Conservation (phyloP, 192 early-diverging fungal genomes). For the Backusella morwellensis region DNA sequence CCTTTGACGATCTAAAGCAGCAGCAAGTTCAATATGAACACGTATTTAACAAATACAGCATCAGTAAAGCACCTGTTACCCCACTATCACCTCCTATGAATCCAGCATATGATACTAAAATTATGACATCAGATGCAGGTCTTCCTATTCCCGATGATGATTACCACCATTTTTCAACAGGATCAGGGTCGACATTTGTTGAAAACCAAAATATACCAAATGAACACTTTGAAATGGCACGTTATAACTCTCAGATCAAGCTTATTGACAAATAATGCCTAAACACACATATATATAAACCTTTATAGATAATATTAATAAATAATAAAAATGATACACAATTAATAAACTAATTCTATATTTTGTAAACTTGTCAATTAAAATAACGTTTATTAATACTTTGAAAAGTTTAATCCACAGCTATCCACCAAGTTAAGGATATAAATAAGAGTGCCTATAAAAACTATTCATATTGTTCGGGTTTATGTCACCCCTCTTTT, state of each 20-base stretch:
- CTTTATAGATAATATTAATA: not conserved
- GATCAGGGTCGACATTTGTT: not conserved
- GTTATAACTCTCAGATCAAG: not conserved
- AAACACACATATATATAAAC: not conserved
- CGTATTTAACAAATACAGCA: not conserved
- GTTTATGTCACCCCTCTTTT: not conserved
- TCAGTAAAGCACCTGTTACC: not conserved
- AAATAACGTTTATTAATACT: not conserved
- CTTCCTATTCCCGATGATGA: not conserved
- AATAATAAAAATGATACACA: not conserved
- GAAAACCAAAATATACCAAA: not conserved
- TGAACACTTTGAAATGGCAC: not conserved
- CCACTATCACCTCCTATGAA: not conserved
- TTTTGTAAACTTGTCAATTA: not conserved
- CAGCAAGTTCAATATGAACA: not conserved
- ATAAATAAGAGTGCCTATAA: too few relatives aligned
- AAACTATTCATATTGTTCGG: too few relatives aligned
- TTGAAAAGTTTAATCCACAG: not conserved
- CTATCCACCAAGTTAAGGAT: too few relatives aligned
- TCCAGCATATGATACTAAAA: not conserved
- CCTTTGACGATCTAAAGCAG: slow-evolving; percentile 12
- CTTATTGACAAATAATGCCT: not conserved
- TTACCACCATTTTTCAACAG: not conserved
- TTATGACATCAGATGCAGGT: not conserved
- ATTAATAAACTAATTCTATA: not conserved